Percentiles rank a stretch among this genome's conserved stretches.
Conservation (phyloP, 2,329 filamentous ascomycete species). For the Penicillium sp. region DNA sequence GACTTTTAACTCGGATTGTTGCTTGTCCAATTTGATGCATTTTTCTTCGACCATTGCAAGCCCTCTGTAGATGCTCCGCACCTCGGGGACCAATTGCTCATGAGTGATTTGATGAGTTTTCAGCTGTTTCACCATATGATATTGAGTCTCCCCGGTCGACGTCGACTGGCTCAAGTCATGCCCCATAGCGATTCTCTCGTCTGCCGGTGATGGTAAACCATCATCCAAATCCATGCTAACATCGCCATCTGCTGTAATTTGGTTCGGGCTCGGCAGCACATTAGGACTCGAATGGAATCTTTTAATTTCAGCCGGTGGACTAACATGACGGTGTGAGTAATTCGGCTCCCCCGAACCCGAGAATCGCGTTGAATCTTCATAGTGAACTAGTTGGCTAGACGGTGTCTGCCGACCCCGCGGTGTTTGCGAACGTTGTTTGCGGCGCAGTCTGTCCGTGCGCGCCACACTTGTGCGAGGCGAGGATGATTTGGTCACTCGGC, state of each 20-base stretch:
- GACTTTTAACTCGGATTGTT: slow-evolving; percentile 59
- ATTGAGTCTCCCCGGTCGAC: neutral
- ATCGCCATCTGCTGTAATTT: neutral
- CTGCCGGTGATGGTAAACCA: neutral
- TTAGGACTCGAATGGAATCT: slow-evolving; percentile 3
- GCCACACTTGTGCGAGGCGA: slow-evolving; percentile 12
- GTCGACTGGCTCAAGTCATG: neutral
- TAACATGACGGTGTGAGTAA: neutral
- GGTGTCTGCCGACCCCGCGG: neutral
- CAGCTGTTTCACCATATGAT: slow-evolving; percentile 57
- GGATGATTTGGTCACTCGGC: slow-evolving; percentile 7
- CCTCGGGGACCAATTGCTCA: slow-evolving; percentile 51
- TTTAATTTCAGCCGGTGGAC: neutral
- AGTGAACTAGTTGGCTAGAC: neutral
- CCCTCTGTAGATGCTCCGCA: slow-evolving; percentile 1
- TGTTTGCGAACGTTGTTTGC: slow-evolving; percentile 1
- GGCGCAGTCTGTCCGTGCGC: slow-evolving; percentile 12
- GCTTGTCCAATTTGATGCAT: slow-evolving; percentile 78
- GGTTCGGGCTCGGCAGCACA: neutral
- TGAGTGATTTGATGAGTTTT: slow-evolving; percentile 73
- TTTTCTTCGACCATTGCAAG: slow-evolving; percentile 79
- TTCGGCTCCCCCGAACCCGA: neutral
- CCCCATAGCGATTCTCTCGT: neutral
- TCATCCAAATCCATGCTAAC: neutral
- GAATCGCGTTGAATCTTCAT: neutral